Evolutionary conservation across 2,329 filamentous ascomycete species (phyloP).

Genomic region (Huntiella decipiens): DNA sequence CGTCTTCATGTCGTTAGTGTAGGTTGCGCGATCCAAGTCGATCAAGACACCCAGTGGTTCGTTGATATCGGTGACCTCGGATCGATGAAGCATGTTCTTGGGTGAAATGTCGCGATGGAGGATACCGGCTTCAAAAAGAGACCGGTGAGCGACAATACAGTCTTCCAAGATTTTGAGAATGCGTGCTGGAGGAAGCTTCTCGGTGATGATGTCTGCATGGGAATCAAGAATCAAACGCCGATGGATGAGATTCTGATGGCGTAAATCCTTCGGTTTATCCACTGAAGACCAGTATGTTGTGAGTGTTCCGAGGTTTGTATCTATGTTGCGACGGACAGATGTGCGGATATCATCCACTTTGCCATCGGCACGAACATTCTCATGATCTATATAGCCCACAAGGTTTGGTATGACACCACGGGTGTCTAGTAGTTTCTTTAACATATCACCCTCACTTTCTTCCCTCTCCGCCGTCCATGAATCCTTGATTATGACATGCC

Average conservation of each 20-base stretch:
- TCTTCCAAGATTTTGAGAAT: neutral
- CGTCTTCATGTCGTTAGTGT: no score
- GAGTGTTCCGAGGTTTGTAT: neutral
- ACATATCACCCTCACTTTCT: no score
- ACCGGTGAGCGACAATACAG: neutral
- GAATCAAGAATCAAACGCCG: neutral
- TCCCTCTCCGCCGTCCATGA: no score
- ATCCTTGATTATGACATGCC: no score
- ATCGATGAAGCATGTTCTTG: neutral
- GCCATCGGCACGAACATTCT: neutral
- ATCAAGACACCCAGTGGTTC: neutral
- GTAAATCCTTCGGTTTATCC: neutral
- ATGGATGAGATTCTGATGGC: neutral
- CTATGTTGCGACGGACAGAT: neutral
- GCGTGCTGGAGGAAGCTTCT: neutral
- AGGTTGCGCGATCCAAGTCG: neutral
- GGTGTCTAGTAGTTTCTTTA: no score
- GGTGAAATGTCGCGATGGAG: neutral
- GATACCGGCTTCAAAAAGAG: neutral
- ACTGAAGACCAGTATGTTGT: neutral
- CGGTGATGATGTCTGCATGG: neutral
- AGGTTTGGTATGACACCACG: neutral
- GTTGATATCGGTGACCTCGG: neutral
- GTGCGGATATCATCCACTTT: neutral
- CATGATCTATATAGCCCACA: neutral